A percentile compares a stretch with the other conserved stretches of the same genome.
Evolutionary conservation across 2,329 filamentous ascomycete genomes (phyloP).

Genomic region (Thermomyces lanuginosus): DNA sequence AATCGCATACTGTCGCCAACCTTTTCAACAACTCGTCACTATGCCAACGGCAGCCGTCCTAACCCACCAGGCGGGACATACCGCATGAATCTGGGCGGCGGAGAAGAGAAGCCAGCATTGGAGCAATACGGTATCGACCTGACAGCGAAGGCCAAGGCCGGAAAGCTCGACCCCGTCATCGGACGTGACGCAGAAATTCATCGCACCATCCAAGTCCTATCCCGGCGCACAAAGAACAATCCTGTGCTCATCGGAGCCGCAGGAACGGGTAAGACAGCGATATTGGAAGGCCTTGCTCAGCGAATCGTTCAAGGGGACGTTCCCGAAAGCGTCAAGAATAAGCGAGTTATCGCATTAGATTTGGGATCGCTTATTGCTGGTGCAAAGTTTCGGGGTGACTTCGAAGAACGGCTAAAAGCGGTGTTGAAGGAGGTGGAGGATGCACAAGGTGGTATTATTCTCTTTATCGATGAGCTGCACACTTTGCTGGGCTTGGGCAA

Average conservation of each 20-base stretch:
- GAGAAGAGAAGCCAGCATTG: constrained; percentile 64
- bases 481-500: constrained; percentile 84
- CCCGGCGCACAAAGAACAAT: constrained; percentile 86
- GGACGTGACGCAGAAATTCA: constrained; percentile 84
- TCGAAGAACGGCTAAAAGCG: constrained; percentile 82
- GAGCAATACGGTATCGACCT: constrained; percentile 87
- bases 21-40: constrained; percentile 13
- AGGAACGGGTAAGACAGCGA: constrained; percentile 86
- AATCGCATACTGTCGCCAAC: constrained; percentile 2
- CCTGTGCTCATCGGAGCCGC: constrained; percentile 85
- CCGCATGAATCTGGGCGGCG: constrained; percentile 73
- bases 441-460: constrained; percentile 72
- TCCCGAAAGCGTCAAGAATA: constrained; percentile 89
- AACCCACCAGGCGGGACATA: constrained; percentile 86
- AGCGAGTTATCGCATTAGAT: constrained; percentile 73
- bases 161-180: constrained; percentile 91
- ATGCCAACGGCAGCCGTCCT: constrained; percentile 46
- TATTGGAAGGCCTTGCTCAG: constrained; percentile 76
- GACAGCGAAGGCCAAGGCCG: constrained; percentile 66
- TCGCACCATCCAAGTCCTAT: constrained; percentile 84
- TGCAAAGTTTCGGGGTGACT: constrained; percentile 88
- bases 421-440: constrained; percentile 84
- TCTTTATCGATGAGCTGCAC: constrained; percentile 92
- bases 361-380: constrained; percentile 87
- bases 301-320: constrained; percentile 86